Evolutionary conservation across 352 stramenopile genomes (phyloP).

Genomic region (Achlya hypogyna): DNA sequence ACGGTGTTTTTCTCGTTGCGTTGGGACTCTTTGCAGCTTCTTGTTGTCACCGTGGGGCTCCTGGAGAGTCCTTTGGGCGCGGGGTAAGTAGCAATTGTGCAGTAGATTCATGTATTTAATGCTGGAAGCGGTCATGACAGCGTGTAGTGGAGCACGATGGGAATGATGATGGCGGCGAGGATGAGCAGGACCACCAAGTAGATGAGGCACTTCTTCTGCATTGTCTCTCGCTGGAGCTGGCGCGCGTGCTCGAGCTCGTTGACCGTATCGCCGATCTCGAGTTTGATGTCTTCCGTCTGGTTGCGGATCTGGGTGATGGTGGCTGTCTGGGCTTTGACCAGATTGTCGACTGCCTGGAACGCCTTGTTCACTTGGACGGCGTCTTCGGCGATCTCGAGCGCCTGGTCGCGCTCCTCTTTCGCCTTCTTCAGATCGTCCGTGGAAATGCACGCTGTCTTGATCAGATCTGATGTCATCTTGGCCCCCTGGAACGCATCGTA

Average conservation of each 20-base stretch:
- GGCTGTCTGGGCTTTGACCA: constrained; percentile 57
- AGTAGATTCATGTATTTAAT: no score
- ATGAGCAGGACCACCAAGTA: constrained; percentile 31
- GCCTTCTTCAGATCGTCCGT: constrained; percentile 45
- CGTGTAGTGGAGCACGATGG: constrained; percentile 30
- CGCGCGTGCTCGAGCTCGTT: constrained; percentile 54
- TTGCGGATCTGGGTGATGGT: constrained; percentile 52
- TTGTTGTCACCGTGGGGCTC: no score
- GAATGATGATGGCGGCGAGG: constrained; percentile 37
- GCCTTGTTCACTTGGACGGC: constrained; percentile 56
- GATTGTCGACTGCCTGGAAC: constrained; percentile 48
- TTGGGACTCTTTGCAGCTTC: no score
- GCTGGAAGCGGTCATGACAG: background rate
- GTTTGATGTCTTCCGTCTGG: constrained; percentile 59
- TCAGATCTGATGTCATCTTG: constrained; percentile 31
- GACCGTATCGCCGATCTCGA: constrained; percentile 68
- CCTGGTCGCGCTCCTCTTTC: constrained; percentile 4
- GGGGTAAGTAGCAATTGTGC: background rate
- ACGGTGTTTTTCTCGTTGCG: no score
- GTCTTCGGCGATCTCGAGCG: constrained; percentile 43
- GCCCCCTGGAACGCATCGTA: background rate
- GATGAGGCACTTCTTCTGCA: constrained; percentile 52
- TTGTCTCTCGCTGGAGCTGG: constrained; percentile 45
- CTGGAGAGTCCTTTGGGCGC: no score
- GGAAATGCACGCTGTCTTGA: constrained; percentile 42